Evolutionary conservation across 352 stramenopile species (phyloP).

Genomic region (Phytophthora niederhauseri): DNA sequence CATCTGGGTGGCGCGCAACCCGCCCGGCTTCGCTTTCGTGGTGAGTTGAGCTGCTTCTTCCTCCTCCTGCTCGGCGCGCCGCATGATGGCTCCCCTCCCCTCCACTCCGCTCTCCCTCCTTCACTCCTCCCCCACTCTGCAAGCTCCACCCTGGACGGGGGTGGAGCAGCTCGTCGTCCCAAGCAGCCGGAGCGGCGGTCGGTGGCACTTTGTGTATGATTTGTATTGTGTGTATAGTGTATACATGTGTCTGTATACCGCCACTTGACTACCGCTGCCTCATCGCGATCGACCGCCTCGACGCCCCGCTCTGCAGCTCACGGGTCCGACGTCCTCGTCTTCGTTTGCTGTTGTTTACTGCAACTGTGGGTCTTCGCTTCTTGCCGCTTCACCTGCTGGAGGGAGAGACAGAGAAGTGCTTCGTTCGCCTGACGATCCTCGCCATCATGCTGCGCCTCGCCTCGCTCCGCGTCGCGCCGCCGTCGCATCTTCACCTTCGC

Average conservation of each 20-base stretch:
- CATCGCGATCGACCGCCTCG: neutral
- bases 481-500: constrained; percentile 31
- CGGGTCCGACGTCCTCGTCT: neutral
- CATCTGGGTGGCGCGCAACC: constrained; percentile 89
- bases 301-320: constrained; percentile 2
- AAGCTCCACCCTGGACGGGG: neutral
- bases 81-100: constrained; percentile 41
- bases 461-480: constrained; percentile 21
- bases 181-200: constrained; percentile 3
- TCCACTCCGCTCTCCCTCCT: constrained; percentile 19
- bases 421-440: constrained; percentile 3
- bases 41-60: constrained; percentile 66
- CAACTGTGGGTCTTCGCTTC: neutral
- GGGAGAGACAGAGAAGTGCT: constrained; percentile 30
- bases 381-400: constrained; percentile 19
- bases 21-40: constrained; percentile 89
- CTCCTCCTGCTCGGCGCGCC: constrained; percentile 7
- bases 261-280: constrained; percentile 1
- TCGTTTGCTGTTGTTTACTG: constrained; percentile 1
- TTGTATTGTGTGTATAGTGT: constrained; percentile 25
- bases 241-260: constrained; percentile 16
- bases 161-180: neutral
- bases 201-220: constrained; percentile 27
- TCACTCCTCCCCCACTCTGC: neutral
- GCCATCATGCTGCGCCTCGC: constrained; percentile 52